Percentiles rank a stretch among this genome's conserved stretches.
Evolutionary conservation across 108 stramenopile genomes (phyloP).

Genomic region (Nitzschia sp.): DNA sequence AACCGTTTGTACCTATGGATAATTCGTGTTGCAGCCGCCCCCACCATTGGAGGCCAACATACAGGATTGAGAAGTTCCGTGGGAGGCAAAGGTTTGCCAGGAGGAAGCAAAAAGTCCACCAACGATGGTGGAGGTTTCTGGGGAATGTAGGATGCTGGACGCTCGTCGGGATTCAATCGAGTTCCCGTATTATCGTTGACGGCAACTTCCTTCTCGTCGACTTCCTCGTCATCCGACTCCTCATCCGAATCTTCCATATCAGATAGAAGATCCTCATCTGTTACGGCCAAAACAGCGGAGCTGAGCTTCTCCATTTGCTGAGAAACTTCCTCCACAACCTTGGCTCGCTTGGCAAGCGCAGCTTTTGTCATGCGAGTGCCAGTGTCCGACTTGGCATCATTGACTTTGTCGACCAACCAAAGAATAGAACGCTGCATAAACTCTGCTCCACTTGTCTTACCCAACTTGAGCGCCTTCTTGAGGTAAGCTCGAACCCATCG

Average conservation of each 20-base stretch:
- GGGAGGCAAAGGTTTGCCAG: conserved; percentile 60
- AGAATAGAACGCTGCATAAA: conserved; percentile 73
- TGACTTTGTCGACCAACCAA: conserved; percentile 69
- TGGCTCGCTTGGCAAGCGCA: conserved; percentile 45
- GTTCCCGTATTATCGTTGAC: conserved; percentile 18
- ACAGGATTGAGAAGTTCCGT: conserved; percentile 61
- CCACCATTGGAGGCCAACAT: conserved; percentile 74
- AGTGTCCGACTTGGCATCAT: conserved; percentile 79
- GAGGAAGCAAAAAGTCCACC: conserved; percentile 80
- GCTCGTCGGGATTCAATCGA: conserved; percentile 39
- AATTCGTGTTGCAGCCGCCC: conserved; percentile 66
- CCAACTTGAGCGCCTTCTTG: conserved; percentile 66
- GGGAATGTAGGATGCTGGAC: conserved; percentile 57
- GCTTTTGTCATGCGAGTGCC: conserved; percentile 34
- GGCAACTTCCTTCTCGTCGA: conserved; percentile 17
- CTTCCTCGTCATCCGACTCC: conserved; percentile 65
- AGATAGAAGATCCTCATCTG: conserved; percentile 55
- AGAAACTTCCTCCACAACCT: conserved; percentile 68
- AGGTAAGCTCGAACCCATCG: conserved; percentile 69
- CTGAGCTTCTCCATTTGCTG: conserved; percentile 67
- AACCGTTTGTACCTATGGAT: conserved; percentile 78
- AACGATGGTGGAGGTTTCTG: conserved; percentile 70
- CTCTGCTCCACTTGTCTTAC: conserved; percentile 57
- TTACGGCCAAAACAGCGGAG: conserved; percentile 54
- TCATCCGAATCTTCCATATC: conserved; percentile 70